A percentile compares a stretch with the other conserved stretches of the same genome.
Evolutionary conservation across 805 yeast genomes (phyloP).

Genomic region (Hanseniaspora clermontiae): DNA sequence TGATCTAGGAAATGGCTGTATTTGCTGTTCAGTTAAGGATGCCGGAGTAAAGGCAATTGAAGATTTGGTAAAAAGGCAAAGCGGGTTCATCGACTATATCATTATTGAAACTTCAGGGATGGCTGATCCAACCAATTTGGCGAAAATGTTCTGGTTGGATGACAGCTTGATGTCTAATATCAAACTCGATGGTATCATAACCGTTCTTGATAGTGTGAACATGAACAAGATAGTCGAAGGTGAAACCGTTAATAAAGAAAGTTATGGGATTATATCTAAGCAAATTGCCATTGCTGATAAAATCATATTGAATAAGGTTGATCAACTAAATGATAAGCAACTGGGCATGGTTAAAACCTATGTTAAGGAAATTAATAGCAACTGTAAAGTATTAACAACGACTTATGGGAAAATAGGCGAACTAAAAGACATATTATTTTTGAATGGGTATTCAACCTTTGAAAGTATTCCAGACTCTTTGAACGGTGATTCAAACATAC

Average conservation of each 20-base stretch:
- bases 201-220: slow-evolving; percentile 69
- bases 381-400: slow-evolving; percentile 57
- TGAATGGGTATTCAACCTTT: slow-evolving; percentile 49
- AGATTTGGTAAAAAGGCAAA: slow-evolving; percentile 58
- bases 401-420: slow-evolving; percentile 58
- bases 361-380: slow-evolving; percentile 46
- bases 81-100: slow-evolving; percentile 75
- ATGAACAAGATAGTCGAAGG: slow-evolving; percentile 57
- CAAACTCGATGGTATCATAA: slow-evolving; percentile 80
- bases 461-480: slow-evolving; percentile 18
- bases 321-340: slow-evolving; percentile 30
- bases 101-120: slow-evolving; percentile 87
- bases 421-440: slow-evolving; percentile 51
- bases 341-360: slow-evolving; percentile 28
- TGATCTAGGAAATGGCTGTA: slow-evolving; percentile 90
- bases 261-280: slow-evolving; percentile 58
- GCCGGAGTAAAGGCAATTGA: slow-evolving; percentile 92
- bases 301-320: slow-evolving; percentile 67
- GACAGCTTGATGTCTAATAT: slow-evolving; percentile 74
- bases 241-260: slow-evolving; percentile 31
- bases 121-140: slow-evolving; percentile 96
- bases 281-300: slow-evolving; percentile 87
- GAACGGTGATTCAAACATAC: slow-evolving; percentile 16
- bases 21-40: slow-evolving; percentile 92
- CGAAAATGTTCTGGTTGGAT: slow-evolving; percentile 95